These are phyloP conservation scores for Bocquillonia castaneifolia DNA, from an alignment of 441 rosid genomes.

Conservation along the genomic window DNA sequence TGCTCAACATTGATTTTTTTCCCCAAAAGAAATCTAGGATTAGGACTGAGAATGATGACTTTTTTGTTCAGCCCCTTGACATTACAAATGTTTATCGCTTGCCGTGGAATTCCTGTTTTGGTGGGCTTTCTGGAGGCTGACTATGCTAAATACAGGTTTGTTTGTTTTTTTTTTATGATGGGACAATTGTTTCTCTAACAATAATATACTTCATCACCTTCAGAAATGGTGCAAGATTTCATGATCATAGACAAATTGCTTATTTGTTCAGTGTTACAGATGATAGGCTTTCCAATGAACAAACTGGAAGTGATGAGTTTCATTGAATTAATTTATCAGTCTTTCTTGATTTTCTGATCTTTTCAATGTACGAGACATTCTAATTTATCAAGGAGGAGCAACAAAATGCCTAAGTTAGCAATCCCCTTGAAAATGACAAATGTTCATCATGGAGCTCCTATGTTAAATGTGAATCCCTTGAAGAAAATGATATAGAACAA, in stretches of 20 bases:
- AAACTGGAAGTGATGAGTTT: background rate
- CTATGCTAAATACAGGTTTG: conserved; percentile 88
- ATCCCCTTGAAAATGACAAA: background rate
- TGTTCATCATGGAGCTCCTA: background rate
- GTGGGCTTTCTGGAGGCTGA: conserved; percentile 96
- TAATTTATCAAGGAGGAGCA: background rate
- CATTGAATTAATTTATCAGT: background rate
- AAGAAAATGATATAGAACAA: background rate
- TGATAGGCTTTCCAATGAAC: background rate
- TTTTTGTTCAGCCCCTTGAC: conserved; percentile 70
- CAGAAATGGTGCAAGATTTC: background rate
- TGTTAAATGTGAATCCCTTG: background rate
- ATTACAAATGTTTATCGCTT: conserved; percentile 96
- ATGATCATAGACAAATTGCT: background rate
- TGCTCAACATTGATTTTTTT: conserved; percentile 12
- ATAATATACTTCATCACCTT: background rate
- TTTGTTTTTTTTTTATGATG: conserved; percentile 31
- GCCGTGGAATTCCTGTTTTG: conserved; percentile 88
- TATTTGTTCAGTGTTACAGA: background rate
- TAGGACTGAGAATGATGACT: conserved; percentile 26
- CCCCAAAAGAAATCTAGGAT: conserved; percentile 20
- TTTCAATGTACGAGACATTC: background rate
- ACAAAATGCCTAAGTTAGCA: background rate
- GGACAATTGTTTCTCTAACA: background rate
- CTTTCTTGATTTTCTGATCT: too few species aligned